phyloP scores from a whole-genome alignment of 306 rosid species.

The Acmispon strigosus region DNA sequence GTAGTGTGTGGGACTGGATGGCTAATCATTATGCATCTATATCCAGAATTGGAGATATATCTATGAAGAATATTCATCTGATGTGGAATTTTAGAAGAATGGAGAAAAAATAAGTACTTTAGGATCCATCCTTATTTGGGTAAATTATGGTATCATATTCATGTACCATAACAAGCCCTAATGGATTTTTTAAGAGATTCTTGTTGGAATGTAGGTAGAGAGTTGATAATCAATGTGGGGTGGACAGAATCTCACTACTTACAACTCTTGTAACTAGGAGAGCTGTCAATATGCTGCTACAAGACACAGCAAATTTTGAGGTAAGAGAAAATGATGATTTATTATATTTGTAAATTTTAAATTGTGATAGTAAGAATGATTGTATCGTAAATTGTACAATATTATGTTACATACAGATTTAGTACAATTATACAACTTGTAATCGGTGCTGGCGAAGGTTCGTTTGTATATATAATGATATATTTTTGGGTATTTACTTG shows the following conservation, averaged over 20 bases:
- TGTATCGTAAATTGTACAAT: neutral
- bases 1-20: neutral
- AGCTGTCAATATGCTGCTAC: neutral
- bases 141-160: too few relatives aligned
- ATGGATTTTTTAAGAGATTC: neutral
- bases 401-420: neutral
- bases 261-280: neutral
- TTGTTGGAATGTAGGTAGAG: neutral
- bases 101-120: too few relatives aligned
- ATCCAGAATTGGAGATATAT: too few relatives aligned
- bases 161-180: neutral
- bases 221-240: neutral
- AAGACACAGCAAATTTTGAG: neutral
- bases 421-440: neutral
- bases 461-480: neutral
- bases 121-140: too few relatives aligned
- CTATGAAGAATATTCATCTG: too few relatives aligned
- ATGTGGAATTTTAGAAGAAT: too few relatives aligned
- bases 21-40: neutral
- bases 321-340: neutral
- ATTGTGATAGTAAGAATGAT: neutral
- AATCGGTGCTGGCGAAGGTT: neutral
- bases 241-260: neutral
- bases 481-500: neutral
- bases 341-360: conserved; percentile 3